Evolutionary conservation across 2,329 filamentous ascomycete species (phyloP), one percentile per base, ranked within the genome.

Genomic region (Colletotrichum sp.): DNA sequence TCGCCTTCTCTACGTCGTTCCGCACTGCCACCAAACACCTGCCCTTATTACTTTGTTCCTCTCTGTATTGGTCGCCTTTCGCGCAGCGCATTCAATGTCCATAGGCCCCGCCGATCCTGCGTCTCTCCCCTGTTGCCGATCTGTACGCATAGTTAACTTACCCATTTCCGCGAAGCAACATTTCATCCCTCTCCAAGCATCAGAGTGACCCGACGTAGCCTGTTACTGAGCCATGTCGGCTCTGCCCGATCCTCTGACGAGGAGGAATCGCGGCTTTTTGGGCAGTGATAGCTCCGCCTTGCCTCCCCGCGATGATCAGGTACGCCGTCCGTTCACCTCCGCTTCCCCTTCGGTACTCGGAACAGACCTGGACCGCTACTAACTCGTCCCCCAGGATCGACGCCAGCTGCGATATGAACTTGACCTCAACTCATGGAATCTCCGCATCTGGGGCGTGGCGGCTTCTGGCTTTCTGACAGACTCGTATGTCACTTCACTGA

Each of bases 381-480:
- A 56, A 26, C 36, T 38, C n/a, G 8, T 36, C 13, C 43, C 48
- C 9, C 77, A 89, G 88, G 88, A 90, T 80, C 88, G 88, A 66
- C 84, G 85, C 71, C 88, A 90, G 78, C 78, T 90, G 43, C 86
- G 88, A 74, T 89, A 89, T 79, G 88, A 90, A 78, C 85, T 90
- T 43, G 88, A 90, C 76, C 82, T 90, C 21, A 90, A 90, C 79
- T 87, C 87, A 2, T 90, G 88, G 88, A 90, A 90, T 79, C 80
- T 90, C 66, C 85, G 88, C 56, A 89, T 90, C 58, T 90, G 88
- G 88, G 88, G 86, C 4, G 88, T 90, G 34, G 88, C 88, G n/a
- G 88, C 88, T 61, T 90, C 88, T 0, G 88, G 88, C 10, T 90
- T 90, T 76, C 82, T 90, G 26, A 90, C 88, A 36, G 88, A 90